These are phyloP conservation scores for Russula sp. DNA, from an alignment of 768 basidiomycete genomes.

Conservation along the genomic window DNA sequence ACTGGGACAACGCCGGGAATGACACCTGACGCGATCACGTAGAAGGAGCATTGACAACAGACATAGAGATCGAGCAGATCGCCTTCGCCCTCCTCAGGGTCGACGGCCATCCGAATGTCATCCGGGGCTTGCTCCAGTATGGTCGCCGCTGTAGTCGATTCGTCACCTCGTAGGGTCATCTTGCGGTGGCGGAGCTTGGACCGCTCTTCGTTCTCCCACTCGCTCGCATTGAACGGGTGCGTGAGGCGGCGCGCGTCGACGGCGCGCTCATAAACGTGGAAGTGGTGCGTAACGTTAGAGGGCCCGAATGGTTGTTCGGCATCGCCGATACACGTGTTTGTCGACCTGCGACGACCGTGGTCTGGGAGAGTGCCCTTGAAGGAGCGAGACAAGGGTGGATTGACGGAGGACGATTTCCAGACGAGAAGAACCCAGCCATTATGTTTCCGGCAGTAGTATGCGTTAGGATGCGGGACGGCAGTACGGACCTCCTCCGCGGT, in stretches of 20 bases:
- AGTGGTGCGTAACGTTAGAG: constrained; percentile 70
- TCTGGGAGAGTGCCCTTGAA: constrained; percentile 53
- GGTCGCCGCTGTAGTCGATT: constrained; percentile 4
- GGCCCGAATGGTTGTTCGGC: constrained; percentile 41
- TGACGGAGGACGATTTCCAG: constrained; percentile 58
- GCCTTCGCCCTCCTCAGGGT: constrained; percentile 37
- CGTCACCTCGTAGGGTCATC: constrained; percentile 31
- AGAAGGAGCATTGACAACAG: constrained; percentile 80
- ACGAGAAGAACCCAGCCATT: constrained; percentile 76
- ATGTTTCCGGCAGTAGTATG: constrained; percentile 76
- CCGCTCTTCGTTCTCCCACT: constrained; percentile 51
- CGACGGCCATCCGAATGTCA: constrained; percentile 32
- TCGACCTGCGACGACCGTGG: constrained; percentile 41
- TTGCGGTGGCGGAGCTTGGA: constrained; percentile 53
- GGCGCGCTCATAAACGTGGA: constrained; percentile 66
- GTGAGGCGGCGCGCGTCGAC: constrained; percentile 64
- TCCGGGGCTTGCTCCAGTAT: constrained; percentile 22
- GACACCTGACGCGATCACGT: constrained; percentile 60
- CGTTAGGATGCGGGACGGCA: constrained; percentile 74
- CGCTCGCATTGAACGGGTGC: constrained; percentile 49
- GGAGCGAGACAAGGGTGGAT: constrained; percentile 55
- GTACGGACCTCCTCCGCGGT: constrained; percentile 60
- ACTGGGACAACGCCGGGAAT: constrained; percentile 70
- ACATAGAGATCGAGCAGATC: constrained; percentile 70
- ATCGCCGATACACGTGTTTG: constrained; percentile 48